Percentiles rank a stretch among this genome's conserved stretches.
phyloP scores from a whole-genome alignment of 2,329 filamentous ascomycete genomes.

The Fusarium sp. region DNA sequence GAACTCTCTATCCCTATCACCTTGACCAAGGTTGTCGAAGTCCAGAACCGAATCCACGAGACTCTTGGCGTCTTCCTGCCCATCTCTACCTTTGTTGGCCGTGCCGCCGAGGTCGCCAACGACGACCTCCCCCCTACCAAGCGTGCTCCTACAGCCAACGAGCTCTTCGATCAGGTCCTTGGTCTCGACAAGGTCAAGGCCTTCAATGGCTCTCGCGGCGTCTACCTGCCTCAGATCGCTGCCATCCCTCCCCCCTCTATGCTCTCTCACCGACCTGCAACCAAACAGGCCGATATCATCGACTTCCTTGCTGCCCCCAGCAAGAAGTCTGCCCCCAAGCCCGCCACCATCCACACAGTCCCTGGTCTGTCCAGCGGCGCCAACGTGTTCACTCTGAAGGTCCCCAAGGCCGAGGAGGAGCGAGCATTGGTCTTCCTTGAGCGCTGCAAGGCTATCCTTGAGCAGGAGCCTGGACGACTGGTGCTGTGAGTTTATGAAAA shows the following conservation, averaged over 20 bases:
- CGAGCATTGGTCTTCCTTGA: slow-evolving; percentile 85
- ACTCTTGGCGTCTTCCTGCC: slow-evolving; percentile 84
- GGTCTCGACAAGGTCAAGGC: slow-evolving; percentile 67
- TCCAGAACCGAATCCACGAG: slow-evolving; percentile 82
- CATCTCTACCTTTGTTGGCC: slow-evolving; percentile 85
- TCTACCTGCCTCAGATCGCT: slow-evolving; percentile 78
- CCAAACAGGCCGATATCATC: slow-evolving; percentile 74
- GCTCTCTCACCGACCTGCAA: slow-evolving; percentile 48
- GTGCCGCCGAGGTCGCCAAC: slow-evolving; percentile 89
- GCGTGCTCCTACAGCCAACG: slow-evolving; percentile 74
- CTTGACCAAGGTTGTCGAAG: slow-evolving; percentile 79
- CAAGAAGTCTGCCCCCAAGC: slow-evolving; percentile 45
- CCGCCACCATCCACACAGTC: slow-evolving; percentile 49
- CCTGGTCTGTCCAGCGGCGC: slow-evolving; percentile 66
- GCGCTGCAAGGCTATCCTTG: slow-evolving; percentile 84
- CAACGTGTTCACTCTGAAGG: slow-evolving; percentile 85
- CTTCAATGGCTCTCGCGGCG: slow-evolving; percentile 67
- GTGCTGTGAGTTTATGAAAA: slow-evolving; percentile 63
- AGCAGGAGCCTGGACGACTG: slow-evolving; percentile 81
- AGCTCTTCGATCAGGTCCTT: slow-evolving; percentile 90
- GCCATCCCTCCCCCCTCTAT: slow-evolving; percentile 62
- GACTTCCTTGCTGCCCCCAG: slow-evolving; percentile 74
- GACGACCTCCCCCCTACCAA: slow-evolving; percentile 79
- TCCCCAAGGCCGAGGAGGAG: slow-evolving; percentile 83
- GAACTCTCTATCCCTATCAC: slow-evolving; percentile 81